These are phyloP conservation scores for Chloranthus sessilifolius DNA, from an alignment of 164 flowering plant genomes.

Conservation along the genomic window DNA sequence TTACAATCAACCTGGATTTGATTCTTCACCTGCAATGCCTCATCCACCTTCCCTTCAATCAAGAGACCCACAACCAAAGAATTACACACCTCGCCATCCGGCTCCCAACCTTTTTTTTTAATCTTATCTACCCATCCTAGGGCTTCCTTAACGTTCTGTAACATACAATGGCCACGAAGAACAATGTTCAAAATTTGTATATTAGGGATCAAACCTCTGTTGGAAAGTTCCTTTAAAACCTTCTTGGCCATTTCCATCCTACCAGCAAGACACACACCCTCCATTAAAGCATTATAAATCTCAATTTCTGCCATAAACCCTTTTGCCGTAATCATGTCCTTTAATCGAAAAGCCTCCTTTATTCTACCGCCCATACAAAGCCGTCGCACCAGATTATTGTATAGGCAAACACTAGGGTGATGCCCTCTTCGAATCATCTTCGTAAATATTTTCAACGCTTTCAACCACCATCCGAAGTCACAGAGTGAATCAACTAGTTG, in stretches of 20 bases:
- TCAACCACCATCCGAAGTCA: conserved; percentile 20
- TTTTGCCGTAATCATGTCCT: conserved; percentile 10
- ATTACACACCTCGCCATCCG: conserved; percentile 11
- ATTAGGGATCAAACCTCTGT: conserved; percentile 11
- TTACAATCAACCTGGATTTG: conserved; percentile 1
- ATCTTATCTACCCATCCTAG: conserved; percentile 9
- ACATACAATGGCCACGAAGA: conserved; percentile 16
- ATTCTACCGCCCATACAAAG: conserved; percentile 16
- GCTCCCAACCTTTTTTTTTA: conserved; percentile 9
- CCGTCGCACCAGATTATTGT: conserved; percentile 10
- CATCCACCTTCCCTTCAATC: conserved; percentile 4
- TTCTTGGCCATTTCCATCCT: conserved; percentile 20
- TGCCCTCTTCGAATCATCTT: conserved; percentile 17
- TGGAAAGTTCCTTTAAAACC: conserved; percentile 8
- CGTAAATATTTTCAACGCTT: conserved; percentile 17
- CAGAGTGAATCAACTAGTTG: conserved; percentile 19
- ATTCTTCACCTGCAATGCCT: conserved; percentile 18
- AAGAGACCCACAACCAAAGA: conserved; percentile 4
- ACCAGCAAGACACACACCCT: conserved; percentile 16
- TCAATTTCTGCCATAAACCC: conserved; percentile 13
- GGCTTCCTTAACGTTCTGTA: too few relatives aligned
- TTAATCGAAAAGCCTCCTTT: conserved; percentile 13
- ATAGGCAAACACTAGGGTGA: conserved; percentile 11
- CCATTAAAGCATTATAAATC: conserved; percentile 14
- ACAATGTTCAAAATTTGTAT: conserved; percentile 6